A percentile compares a stretch with the other conserved stretches of the same genome.
These are phyloP conservation scores for Apiospora kogelbergensis DNA, from an alignment of 2,329 filamentous ascomycete genomes.

Conservation along the genomic window DNA sequence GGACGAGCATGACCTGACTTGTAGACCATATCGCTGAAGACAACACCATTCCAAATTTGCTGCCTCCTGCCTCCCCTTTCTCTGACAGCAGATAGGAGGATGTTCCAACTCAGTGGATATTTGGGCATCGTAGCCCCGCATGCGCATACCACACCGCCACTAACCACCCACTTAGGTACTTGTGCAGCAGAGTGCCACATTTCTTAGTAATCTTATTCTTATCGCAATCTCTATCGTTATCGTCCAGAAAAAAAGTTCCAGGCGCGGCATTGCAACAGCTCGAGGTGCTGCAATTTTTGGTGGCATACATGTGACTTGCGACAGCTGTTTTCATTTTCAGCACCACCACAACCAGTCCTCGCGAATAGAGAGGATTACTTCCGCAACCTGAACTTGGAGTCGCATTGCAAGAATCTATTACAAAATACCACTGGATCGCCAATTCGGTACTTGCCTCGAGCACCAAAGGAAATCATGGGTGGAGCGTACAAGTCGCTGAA, in stretches of 20 bases:
- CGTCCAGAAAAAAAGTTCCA: background rate
- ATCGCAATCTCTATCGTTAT: background rate
- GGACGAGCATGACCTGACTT: background rate
- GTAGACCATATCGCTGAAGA: background rate
- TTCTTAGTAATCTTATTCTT: background rate
- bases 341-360: background rate
- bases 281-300: background rate
- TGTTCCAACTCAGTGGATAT: constrained; percentile 1
- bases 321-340: background rate
- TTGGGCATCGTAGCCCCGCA: background rate
- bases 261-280: background rate
- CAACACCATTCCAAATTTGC: background rate
- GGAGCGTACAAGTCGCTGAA: constrained; percentile 75
- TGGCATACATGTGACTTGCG: background rate
- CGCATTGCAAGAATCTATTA: background rate
- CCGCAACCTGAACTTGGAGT: background rate
- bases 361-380: background rate
- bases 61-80: background rate
- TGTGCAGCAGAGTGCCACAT: background rate
- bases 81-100: background rate
- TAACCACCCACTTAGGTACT: constrained; percentile 1
- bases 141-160: constrained; percentile 1
- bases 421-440: background rate
- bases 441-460: background rate
- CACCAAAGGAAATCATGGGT: constrained; percentile 52